Percentiles rank a stretch among this genome's conserved stretches.
phyloP scores from a whole-genome alignment of 1,284 basidiomycete species.

The Ganoderma leucocontextum region DNA sequence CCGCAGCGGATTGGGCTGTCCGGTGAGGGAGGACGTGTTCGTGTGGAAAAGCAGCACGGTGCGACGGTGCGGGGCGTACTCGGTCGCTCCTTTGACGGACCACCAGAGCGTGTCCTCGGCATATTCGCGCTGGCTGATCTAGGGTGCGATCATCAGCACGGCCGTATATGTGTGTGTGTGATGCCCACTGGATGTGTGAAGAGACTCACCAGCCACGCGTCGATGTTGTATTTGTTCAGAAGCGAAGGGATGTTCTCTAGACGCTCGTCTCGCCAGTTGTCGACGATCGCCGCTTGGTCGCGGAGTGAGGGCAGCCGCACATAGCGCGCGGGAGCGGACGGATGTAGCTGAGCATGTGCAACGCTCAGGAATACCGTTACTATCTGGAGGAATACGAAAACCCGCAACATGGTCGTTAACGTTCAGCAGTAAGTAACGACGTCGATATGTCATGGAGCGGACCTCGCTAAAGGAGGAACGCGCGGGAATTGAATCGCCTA shows the following conservation, averaged over 20 bases:
- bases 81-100: constrained; percentile 58
- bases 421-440: not conserved
- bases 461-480: not conserved
- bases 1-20: constrained; percentile 51
- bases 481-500: not conserved
- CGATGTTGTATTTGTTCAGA: constrained; percentile 52
- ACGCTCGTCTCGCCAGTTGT: constrained; percentile 54
- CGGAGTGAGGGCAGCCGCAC: constrained; percentile 51
- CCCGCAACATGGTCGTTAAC: constrained; percentile 7
- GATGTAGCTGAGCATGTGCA: constrained; percentile 43
- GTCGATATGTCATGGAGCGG: not conserved
- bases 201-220: constrained; percentile 52
- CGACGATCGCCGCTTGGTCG: constrained; percentile 53
- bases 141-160: not conserved
- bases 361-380: not conserved
- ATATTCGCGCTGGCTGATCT: constrained; percentile 60
- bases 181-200: not conserved
- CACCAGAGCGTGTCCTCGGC: constrained; percentile 64
- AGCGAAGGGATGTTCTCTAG: constrained; percentile 51
- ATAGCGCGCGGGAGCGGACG: constrained; percentile 47
- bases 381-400: not conserved
- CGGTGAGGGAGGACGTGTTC: constrained; percentile 46
- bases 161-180: not conserved
- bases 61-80: constrained; percentile 57
- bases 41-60: constrained; percentile 60